phyloP scores from a whole-genome alignment of 805 yeast species.

The Cyberlindnera veronae region DNA sequence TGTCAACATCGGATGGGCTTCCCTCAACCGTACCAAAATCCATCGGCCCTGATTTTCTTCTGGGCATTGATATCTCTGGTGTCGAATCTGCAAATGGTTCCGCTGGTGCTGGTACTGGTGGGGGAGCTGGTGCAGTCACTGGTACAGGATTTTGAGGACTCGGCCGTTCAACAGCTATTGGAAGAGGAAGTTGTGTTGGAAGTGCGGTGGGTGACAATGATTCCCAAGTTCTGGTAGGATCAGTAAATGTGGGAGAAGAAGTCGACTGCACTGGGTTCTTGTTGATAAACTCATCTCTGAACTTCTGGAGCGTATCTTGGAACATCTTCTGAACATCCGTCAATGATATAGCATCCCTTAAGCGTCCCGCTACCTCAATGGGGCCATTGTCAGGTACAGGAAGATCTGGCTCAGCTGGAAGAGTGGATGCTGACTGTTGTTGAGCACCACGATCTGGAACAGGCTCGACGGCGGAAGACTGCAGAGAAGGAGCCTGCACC shows the following conservation, averaged over 20 bases:
- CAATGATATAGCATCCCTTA: slow-evolving; percentile 1
- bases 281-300: slow-evolving; percentile 6
- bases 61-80: not conserved
- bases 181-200: too few species aligned
- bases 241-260: too few species aligned
- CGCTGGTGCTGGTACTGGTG: not conserved
- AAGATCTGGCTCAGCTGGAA: not conserved
- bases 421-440: too few species aligned
- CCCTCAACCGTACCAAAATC: not conserved
- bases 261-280: not conserved
- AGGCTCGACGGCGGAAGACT: too few species aligned
- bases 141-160: not conserved
- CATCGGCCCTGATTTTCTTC: not conserved
- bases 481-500: too few species aligned
- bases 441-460: too few species aligned
- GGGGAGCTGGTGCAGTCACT: not conserved
- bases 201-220: too few species aligned
- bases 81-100: not conserved
- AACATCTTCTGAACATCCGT: slow-evolving; percentile 7
- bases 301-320: slow-evolving; percentile 9
- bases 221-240: too few species aligned
- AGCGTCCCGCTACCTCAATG: slow-evolving; percentile 1
- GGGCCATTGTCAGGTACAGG: not conserved
- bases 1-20: slow-evolving; percentile 5
- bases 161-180: too few species aligned